These are phyloP conservation scores for Prillingera fragicola DNA, from an alignment of 1,284 basidiomycete species.

Conservation along the genomic window DNA sequence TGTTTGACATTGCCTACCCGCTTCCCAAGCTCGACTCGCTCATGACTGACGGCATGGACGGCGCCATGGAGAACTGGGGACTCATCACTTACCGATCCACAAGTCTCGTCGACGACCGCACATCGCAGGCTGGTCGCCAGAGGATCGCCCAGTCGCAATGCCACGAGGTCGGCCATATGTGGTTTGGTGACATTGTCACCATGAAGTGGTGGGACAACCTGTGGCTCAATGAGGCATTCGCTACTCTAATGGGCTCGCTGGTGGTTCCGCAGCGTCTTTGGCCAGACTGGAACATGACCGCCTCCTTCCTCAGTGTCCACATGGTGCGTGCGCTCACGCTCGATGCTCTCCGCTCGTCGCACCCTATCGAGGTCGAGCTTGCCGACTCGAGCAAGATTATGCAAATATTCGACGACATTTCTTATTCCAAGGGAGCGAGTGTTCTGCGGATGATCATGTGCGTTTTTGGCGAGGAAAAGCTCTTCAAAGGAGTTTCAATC, in stretches of 20 bases:
- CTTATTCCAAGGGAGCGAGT: slow-evolving; percentile 76
- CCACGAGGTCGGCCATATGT: slow-evolving; percentile 49
- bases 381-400: slow-evolving; percentile 81
- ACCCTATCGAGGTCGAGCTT: slow-evolving; percentile 90
- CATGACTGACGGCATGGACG: slow-evolving; percentile 76
- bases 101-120: slow-evolving; percentile 49
- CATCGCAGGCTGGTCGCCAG: slow-evolving; percentile 70
- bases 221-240: slow-evolving; percentile 71
- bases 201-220: slow-evolving; percentile 94
- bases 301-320: slow-evolving; percentile 54
- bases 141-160: slow-evolving; percentile 50
- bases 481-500: slow-evolving; percentile 79
- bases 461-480: slow-evolving; percentile 82
- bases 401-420: slow-evolving; percentile 81
- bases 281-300: slow-evolving; percentile 55
- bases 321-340: slow-evolving; percentile 63
- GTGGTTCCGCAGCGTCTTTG: slow-evolving; percentile 68
- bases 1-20: slow-evolving; percentile 84
- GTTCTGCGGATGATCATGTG: slow-evolving; percentile 89
- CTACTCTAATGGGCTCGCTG: slow-evolving; percentile 78
- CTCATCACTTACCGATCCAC: slow-evolving; percentile 83
- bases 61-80: slow-evolving; percentile 95
- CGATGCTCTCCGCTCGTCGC: slow-evolving; percentile 85
- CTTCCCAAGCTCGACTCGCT: slow-evolving; percentile 88
- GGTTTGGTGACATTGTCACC: slow-evolving; percentile 87